A percentile compares a stretch with the other conserved stretches of the same genome.
These are phyloP conservation scores for Verticillium albo-atrum DNA, from an alignment of 2,329 filamentous ascomycete species.

Conservation along the genomic window DNA sequence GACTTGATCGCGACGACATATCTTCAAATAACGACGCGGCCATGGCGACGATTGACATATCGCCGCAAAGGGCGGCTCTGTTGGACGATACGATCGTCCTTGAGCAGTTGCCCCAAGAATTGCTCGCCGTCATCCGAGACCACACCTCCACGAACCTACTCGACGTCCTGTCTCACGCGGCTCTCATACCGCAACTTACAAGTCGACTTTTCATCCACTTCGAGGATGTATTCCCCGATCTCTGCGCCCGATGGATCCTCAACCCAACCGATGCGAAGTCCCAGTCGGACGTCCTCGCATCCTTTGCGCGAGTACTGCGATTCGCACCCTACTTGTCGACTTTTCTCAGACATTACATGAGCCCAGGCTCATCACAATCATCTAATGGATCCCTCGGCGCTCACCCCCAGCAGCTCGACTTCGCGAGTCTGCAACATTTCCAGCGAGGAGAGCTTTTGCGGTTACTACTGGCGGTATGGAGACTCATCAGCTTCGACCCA, in stretches of 20 bases:
- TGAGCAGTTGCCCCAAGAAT: constrained; percentile 62
- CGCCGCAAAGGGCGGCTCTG: constrained; percentile 49
- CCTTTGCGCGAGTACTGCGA: constrained; percentile 75
- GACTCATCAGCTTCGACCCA: constrained; percentile 73
- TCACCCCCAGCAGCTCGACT: constrained; percentile 3
- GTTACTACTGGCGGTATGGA: constrained; percentile 66
- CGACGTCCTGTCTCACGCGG: constrained; percentile 63
- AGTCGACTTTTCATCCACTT: constrained; percentile 71
- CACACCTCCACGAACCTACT: constrained; percentile 63
- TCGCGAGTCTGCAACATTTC: constrained; percentile 3
- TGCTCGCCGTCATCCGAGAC: constrained; percentile 62
- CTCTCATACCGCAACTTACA: constrained; percentile 66
- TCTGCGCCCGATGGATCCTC: constrained; percentile 75
- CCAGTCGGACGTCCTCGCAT: constrained; percentile 52
- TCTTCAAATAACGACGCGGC: constrained; percentile 14
- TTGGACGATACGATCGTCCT: constrained; percentile 50
- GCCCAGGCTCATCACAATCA: constrained; percentile 15
- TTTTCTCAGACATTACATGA: constrained; percentile 54
- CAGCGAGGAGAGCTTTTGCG: constrained; percentile 19
- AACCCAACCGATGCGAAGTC: constrained; percentile 31
- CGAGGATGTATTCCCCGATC: constrained; percentile 71
- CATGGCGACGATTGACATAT: constrained; percentile 55
- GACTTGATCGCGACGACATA: constrained; percentile 9
- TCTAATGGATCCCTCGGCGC: not conserved
- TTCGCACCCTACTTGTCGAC: constrained; percentile 76